A percentile compares a stretch with the other conserved stretches of the same genome.
Conservation (phyloP, 2,329 filamentous ascomycete genomes). For the Diaporthe nobilis region DNA sequence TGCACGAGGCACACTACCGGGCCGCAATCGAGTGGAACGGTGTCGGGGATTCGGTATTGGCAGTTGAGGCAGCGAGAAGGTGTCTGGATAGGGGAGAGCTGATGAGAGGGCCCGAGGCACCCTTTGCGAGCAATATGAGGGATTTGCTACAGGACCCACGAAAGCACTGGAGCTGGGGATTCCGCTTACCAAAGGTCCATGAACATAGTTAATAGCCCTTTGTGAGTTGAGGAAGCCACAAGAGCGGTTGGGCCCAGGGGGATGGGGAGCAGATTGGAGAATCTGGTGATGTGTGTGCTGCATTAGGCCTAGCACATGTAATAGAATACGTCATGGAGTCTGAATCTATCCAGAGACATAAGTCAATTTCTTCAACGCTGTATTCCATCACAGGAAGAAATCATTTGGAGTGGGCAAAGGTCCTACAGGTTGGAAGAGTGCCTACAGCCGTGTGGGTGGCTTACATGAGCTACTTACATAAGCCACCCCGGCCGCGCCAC, state of each 20-base stretch:
- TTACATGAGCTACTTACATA: too few relatives aligned
- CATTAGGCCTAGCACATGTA: neutral
- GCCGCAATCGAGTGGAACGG: slow-evolving; percentile 31
- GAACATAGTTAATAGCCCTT: neutral
- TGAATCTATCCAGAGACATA: neutral
- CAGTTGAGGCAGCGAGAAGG: neutral
- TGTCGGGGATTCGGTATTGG: neutral
- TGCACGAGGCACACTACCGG: slow-evolving; percentile 34
- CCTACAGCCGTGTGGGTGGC: too few relatives aligned
- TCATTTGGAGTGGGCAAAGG: too few relatives aligned
- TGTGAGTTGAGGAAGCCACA: too few relatives aligned
- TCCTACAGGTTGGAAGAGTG: too few relatives aligned
- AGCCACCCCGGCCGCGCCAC: too few relatives aligned
- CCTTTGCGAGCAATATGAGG: slow-evolving; percentile 31
- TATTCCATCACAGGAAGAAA: too few relatives aligned
- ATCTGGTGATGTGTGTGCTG: neutral
- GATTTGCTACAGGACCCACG: slow-evolving; percentile 19
- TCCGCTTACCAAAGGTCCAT: neutral
- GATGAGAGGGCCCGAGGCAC: slow-evolving; percentile 23
- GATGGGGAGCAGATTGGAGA: neutral
- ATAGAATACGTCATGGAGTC: neutral
- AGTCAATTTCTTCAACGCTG: too few relatives aligned
- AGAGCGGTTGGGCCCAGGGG: neutral
- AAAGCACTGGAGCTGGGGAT: slow-evolving; percentile 27
- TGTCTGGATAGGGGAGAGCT: slow-evolving; percentile 18